phyloP scores from a whole-genome alignment of 2,329 filamentous ascomycete genomes.

The Trichoderma gracile region DNA sequence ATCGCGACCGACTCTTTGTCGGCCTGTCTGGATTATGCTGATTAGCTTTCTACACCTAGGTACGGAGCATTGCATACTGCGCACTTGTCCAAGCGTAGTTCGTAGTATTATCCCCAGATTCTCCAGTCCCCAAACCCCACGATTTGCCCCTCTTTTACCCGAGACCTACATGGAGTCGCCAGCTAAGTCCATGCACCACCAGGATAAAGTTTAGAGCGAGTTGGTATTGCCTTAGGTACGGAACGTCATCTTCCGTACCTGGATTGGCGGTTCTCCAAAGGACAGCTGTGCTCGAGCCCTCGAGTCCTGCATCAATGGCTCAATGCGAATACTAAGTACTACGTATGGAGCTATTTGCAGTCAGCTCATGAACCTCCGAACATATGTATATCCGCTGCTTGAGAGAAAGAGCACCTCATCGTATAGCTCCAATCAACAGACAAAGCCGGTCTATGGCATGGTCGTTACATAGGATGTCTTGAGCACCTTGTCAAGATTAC shows the following conservation, averaged over 20 bases:
- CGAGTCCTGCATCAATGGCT: background rate
- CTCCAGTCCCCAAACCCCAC: background rate
- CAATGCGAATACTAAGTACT: background rate
- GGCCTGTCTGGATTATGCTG: background rate
- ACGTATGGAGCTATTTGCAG: too few species aligned
- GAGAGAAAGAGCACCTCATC: too few species aligned
- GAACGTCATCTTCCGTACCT: background rate
- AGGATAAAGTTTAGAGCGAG: background rate
- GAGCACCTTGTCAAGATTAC: background rate
- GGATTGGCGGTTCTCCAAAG: background rate
- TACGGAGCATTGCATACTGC: too few species aligned
- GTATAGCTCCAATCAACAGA: too few species aligned
- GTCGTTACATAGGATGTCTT: background rate
- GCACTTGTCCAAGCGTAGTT: too few species aligned
- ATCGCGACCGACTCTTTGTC: background rate
- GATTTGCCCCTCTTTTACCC: constrained; percentile 22
- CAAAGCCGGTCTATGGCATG: background rate
- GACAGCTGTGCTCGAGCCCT: too few species aligned
- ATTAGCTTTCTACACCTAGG: background rate
- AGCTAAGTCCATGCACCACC: too few species aligned
- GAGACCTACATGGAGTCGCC: background rate
- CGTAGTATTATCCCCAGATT: background rate
- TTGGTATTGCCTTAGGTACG: background rate
- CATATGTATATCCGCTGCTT: too few species aligned
- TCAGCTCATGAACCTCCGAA: too few species aligned